Evolutionary conservation across 192 early-diverging fungal species (phyloP).

Genomic region (Neocallimastix lanati): DNA sequence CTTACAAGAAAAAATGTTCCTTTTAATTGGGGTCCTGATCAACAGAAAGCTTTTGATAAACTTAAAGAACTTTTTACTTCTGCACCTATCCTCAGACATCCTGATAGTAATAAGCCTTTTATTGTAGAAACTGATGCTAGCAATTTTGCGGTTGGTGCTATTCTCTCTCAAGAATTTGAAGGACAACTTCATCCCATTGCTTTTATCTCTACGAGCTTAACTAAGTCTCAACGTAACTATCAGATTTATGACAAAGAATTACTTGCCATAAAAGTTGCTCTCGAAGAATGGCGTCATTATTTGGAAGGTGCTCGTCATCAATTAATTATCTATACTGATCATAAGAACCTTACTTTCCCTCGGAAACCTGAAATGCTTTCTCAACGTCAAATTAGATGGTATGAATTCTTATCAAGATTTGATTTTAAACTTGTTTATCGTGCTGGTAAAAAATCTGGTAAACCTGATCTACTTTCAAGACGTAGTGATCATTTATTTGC

Average conservation of each 20-base stretch:
- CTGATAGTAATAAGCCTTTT: conserved; percentile 9
- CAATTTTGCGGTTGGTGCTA: conserved; percentile 11
- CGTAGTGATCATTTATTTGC: no score
- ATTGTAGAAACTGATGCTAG: conserved; percentile 18
- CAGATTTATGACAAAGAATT: conserved; percentile 7
- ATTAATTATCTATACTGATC: conserved; percentile 17
- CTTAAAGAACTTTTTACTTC: conserved; percentile 10
- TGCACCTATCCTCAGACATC: conserved; percentile 10
- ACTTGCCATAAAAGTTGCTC: conserved; percentile 6
- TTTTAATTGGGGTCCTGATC: conserved; percentile 1
- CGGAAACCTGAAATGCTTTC: conserved; percentile 5
- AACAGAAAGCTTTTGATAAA: conserved; percentile 6
- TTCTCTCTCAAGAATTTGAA: conserved; percentile 11
- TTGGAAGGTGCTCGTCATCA: conserved; percentile 1
- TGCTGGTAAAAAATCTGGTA: conserved; percentile 8
- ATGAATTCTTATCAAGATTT: conserved; percentile 3
- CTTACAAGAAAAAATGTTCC: background rate
- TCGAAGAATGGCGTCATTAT: conserved; percentile 10
- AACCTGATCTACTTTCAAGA: conserved; percentile 13
- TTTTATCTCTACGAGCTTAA: conserved; percentile 4
- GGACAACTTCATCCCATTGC: conserved; percentile 4
- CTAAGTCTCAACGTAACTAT: conserved; percentile 9
- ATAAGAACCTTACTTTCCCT: conserved; percentile 18
- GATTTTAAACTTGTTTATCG: conserved; percentile 8
- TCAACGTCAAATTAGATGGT: conserved; percentile 14